Conservation (phyloP, 805 yeast genomes). For the Spathaspora arborariae region DNA sequence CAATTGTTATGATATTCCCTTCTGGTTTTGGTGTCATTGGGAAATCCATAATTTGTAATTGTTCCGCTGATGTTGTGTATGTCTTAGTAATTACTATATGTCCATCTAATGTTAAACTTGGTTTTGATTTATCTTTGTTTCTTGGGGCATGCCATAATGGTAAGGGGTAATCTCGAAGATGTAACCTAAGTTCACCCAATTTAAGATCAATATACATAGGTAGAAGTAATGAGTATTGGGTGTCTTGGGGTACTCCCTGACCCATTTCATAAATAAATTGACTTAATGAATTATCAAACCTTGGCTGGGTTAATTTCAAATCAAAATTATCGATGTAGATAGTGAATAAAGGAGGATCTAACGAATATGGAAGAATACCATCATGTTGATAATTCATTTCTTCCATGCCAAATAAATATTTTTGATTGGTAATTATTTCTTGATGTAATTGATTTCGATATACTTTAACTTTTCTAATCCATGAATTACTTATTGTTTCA, state of each 20-base stretch:
- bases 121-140: constrained; percentile 18
- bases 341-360: constrained; percentile 32
- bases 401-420: constrained; percentile 35
- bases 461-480: constrained; percentile 64
- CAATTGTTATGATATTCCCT: constrained; percentile 51
- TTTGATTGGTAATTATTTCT: constrained; percentile 34
- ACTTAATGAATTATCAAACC: constrained; percentile 41
- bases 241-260: constrained; percentile 75
- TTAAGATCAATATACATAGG: constrained; percentile 60
- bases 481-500: constrained; percentile 52
- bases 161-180: constrained; percentile 80
- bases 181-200: constrained; percentile 61
- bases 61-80: constrained; percentile 44
- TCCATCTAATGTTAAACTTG: constrained; percentile 44
- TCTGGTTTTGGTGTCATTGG: constrained; percentile 30
- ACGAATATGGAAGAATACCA: constrained; percentile 26
- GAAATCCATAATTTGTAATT: constrained; percentile 57
- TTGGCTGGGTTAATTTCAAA: constrained; percentile 21
- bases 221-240: constrained; percentile 60
- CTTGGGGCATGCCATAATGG: constrained; percentile 76
- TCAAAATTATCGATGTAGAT: constrained; percentile 25
- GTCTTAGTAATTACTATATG: constrained; percentile 69
- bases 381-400: constrained; percentile 14
- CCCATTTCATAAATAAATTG: constrained; percentile 70
- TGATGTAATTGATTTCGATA: constrained; percentile 36